These are phyloP conservation scores for Zygosaccharomyces siamensis DNA, from an alignment of 805 yeast genomes.

Conservation along the genomic window DNA sequence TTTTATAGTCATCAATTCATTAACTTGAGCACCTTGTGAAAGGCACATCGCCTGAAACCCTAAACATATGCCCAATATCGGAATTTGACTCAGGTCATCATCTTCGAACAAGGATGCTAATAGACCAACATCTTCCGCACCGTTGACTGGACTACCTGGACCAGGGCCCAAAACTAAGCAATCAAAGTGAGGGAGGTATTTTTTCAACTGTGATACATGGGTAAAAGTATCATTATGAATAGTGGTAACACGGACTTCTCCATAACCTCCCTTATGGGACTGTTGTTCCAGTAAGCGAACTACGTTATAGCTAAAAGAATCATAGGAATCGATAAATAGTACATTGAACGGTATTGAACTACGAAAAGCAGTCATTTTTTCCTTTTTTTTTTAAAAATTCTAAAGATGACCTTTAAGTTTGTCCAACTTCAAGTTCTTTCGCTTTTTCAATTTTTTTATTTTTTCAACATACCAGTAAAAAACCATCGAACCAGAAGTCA, in stretches of 20 bases:
- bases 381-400: neutral
- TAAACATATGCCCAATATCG: constrained; percentile 85
- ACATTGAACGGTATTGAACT: constrained; percentile 20
- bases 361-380: neutral
- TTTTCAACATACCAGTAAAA: neutral
- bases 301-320: constrained; percentile 87
- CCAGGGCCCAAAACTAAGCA: constrained; percentile 93
- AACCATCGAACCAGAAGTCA: neutral
- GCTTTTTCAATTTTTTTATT: neutral
- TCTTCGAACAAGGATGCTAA: constrained; percentile 51
- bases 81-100: constrained; percentile 37
- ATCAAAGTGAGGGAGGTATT: constrained; percentile 51
- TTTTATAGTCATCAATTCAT: constrained; percentile 51
- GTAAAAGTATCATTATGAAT: constrained; percentile 37
- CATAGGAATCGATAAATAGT: constrained; percentile 76
- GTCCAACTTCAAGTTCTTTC: neutral
- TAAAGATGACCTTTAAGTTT: neutral
- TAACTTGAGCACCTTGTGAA: constrained; percentile 53
- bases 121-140: constrained; percentile 61
- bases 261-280: constrained; percentile 3
- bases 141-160: constrained; percentile 78
- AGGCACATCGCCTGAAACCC: constrained; percentile 84
- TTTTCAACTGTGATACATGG: constrained; percentile 35
- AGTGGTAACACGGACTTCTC: constrained; percentile 31
- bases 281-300: constrained; percentile 54